Percentiles rank a stretch among this genome's conserved stretches.
These are phyloP conservation scores for Rhizopus arrhizus DNA, from an alignment of 371 early-diverging fungal species.

Conservation along the genomic window DNA sequence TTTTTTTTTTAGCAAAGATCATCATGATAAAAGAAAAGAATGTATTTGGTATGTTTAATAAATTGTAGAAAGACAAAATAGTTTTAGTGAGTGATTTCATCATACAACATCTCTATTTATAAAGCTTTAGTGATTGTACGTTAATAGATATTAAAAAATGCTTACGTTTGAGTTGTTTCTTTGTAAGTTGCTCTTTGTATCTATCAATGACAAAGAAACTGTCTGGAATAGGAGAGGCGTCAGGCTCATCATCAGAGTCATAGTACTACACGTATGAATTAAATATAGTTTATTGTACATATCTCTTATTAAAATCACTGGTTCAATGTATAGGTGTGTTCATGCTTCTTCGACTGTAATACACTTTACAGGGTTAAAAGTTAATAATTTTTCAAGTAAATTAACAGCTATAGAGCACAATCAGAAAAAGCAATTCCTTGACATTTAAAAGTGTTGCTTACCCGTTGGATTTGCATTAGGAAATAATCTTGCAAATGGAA, in stretches of 20 bases:
- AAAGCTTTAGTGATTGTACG: background rate
- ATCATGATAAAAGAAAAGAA: no score
- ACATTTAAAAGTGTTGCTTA: constrained; percentile 11
- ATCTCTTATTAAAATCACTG: constrained; percentile 6
- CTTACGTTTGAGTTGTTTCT: constrained; percentile 80
- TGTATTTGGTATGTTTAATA: background rate
- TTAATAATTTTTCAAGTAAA: constrained; percentile 89
- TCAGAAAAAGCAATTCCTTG: background rate
- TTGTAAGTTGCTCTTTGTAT: constrained; percentile 82
- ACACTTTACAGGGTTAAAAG: constrained; percentile 91
- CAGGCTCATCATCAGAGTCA: constrained; percentile 84
- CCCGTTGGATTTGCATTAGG: constrained; percentile 79
- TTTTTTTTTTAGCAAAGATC: no score
- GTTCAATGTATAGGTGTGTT: constrained; percentile 82
- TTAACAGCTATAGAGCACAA: constrained; percentile 66
- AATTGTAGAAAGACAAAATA: background rate
- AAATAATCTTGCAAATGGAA: constrained; percentile 80
- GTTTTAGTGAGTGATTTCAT: constrained; percentile 46
- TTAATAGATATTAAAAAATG: background rate
- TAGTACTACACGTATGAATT: constrained; percentile 58
- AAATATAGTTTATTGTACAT: background rate
- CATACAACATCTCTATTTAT: constrained; percentile 44
- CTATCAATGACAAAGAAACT: constrained; percentile 88
- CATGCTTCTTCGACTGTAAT: constrained; percentile 94
- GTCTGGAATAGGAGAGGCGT: constrained; percentile 75